These are phyloP conservation scores for Xylaria sp. DNA, from an alignment of 2,329 filamentous ascomycete genomes.

Conservation along the genomic window DNA sequence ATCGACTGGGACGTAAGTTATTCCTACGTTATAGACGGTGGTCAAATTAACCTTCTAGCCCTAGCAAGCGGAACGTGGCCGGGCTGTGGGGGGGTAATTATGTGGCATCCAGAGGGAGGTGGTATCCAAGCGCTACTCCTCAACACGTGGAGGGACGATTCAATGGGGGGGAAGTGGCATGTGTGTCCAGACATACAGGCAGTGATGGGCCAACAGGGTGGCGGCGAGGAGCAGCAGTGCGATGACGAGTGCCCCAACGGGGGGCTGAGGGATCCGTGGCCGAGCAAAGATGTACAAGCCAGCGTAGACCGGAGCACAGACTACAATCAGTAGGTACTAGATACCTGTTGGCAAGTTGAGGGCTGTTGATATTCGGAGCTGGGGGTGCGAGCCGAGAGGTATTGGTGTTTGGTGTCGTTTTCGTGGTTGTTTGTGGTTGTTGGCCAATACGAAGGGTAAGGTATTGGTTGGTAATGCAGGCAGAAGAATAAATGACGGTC, in stretches of 20 bases:
- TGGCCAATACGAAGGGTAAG: constrained; percentile 1
- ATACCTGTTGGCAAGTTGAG: constrained; percentile 9
- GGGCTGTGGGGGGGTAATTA: constrained; percentile 15
- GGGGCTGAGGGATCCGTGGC: constrained; percentile 2
- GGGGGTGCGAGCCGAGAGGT: constrained; percentile 14
- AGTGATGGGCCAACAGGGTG: constrained; percentile 26
- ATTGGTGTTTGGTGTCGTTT: constrained; percentile 6
- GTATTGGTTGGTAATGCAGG: neutral
- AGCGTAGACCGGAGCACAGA: constrained; percentile 2
- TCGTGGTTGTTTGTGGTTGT: neutral
- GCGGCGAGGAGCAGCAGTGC: constrained; percentile 21
- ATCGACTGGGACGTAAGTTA: constrained; percentile 33
- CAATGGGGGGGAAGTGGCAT: constrained; percentile 21
- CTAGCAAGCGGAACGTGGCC: constrained; percentile 30
- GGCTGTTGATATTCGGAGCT: constrained; percentile 8
- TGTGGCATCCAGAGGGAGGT: constrained; percentile 26
- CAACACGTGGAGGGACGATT: constrained; percentile 28
- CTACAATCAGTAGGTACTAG: neutral
- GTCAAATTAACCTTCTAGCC: constrained; percentile 41
- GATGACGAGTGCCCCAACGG: constrained; percentile 6
- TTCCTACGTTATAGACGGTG: constrained; percentile 36
- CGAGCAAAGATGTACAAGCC: constrained; percentile 12
- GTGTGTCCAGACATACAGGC: constrained; percentile 36
- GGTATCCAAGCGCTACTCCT: constrained; percentile 29
- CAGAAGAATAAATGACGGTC: constrained; percentile 12